Conservation (phyloP, 164 flowering plant genomes). For the Amborella trichopoda region DNA sequence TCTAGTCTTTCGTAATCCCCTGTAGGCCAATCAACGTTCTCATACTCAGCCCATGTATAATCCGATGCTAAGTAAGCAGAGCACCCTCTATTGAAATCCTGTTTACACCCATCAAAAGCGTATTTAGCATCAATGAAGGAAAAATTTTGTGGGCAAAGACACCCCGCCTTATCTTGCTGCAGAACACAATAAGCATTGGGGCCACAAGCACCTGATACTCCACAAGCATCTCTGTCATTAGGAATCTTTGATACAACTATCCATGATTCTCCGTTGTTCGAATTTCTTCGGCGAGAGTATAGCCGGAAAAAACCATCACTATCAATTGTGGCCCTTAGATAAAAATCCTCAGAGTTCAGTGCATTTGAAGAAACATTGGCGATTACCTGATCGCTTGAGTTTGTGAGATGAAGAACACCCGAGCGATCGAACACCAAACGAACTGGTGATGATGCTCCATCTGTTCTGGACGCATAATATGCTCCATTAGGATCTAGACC, state of each 20-base stretch:
- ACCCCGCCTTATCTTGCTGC: not conserved
- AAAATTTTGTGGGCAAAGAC: not conserved
- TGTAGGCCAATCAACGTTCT: conserved; percentile 5
- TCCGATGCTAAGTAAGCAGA: not conserved
- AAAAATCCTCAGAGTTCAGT: conserved; percentile 5
- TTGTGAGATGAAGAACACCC: not conserved
- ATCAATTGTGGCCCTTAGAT: conserved; percentile 20
- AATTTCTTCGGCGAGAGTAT: conserved; percentile 13
- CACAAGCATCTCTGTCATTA: not conserved
- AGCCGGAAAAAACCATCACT: conserved; percentile 24
- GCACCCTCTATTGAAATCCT: not conserved
- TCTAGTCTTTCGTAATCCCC: not conserved
- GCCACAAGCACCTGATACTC: not conserved
- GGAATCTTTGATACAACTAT: not conserved
- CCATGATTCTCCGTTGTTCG: not conserved
- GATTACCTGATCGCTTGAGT: not conserved
- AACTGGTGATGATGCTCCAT: not conserved
- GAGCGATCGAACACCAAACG: not conserved
- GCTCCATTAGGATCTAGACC: not conserved
- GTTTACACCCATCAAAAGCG: not conserved
- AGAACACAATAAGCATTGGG: not conserved
- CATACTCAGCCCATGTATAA: not conserved
- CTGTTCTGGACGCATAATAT: not conserved
- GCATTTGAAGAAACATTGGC: not conserved
- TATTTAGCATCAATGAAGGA: conserved; percentile 3